Percentiles rank a stretch among this genome's conserved stretches.
Conservation (phyloP, 1,139 yeast genomes). For the Lodderomyces metapsilosis region DNA sequence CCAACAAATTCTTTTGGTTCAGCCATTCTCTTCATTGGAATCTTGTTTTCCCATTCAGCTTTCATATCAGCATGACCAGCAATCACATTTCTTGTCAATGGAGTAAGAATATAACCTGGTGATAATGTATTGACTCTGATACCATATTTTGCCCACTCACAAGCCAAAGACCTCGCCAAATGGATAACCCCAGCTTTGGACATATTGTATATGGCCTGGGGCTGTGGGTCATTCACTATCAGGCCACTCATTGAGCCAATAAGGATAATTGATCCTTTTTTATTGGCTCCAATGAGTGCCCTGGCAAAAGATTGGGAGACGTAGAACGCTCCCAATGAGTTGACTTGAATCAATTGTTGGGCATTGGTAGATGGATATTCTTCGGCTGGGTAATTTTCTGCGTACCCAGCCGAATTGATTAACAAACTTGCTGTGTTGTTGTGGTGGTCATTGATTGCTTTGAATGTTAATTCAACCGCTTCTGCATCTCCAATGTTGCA, state of each 20-base stretch:
- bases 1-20: slow-evolving; percentile 53
- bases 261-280: slow-evolving; percentile 46
- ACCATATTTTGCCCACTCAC: slow-evolving; percentile 53
- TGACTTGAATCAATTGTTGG: slow-evolving; percentile 67
- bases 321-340: slow-evolving; percentile 73
- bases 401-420: slow-evolving; percentile 79
- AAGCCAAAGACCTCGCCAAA: slow-evolving; percentile 47
- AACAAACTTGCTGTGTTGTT: slow-evolving; percentile 61
- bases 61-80: slow-evolving; percentile 47
- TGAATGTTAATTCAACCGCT: slow-evolving; percentile 55
- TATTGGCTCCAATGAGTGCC: slow-evolving; percentile 59
- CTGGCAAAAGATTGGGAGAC: slow-evolving; percentile 62
- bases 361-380: slow-evolving; percentile 74
- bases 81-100: slow-evolving; percentile 48
- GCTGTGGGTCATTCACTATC: slow-evolving; percentile 52
- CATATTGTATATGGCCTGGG: slow-evolving; percentile 52
- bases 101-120: slow-evolving; percentile 51
- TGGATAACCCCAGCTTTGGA: slow-evolving; percentile 52
- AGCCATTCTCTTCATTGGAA: slow-evolving; percentile 53
- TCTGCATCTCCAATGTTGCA: slow-evolving; percentile 73
- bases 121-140: slow-evolving; percentile 48
- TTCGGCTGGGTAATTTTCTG: slow-evolving; percentile 75
- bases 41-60: slow-evolving; percentile 48
- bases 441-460: slow-evolving; percentile 54
- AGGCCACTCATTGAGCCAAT: slow-evolving; percentile 52